Evolutionary conservation across 805 yeast genomes (phyloP), one percentile per base, ranked within the genome.

Genomic region (Lipomyces spencermartinsiae): DNA sequence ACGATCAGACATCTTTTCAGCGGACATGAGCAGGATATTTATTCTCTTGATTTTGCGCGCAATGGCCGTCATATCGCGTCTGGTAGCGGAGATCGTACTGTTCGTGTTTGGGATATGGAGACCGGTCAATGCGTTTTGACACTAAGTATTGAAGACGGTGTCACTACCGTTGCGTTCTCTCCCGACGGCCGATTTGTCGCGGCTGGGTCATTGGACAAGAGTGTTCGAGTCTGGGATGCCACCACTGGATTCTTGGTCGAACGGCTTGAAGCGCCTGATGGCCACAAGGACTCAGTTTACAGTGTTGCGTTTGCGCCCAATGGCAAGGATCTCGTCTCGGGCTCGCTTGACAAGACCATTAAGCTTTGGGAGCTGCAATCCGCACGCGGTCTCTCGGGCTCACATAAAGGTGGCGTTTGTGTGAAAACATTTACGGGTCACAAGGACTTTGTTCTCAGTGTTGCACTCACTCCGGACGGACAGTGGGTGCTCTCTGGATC

Each of bases 21-120:
- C 71, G 99, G 99, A 62, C 98, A 94, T 78, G 98, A 93, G 79
- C 99, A 95, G 83, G 99, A 94, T 81, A 93, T 94, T 74, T 95
- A 94, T 81, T 93, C 98, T 12, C 84, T 94, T 73, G 98, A 92
- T 80, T 95, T 91, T 79, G 91, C 94, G 86, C 94, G 97, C 60
- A 93, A 92, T 75, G 98, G 99, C 62, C 86, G 93, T 73, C 90
- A 93, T 78, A 85, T 94, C 74, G 97, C 94, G 35, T 90, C 97
- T 22, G 99, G 99, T 51, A 89, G 96, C 16, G 99, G 99, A 66
- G 99, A 94, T 81, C 87, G 97, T 75, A 92, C 97, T 19, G 98
- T 94, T 46, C 86, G 97, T 78, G 90, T 95, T 76, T 94, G 99
- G 99, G 97, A 94, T 79, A 85, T 93, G 77, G 87, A 91, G 74